Evolutionary conservation across 306 rosid genomes (phyloP), one percentile per base, ranked within the genome.

Genomic region (Betula pendula): DNA sequence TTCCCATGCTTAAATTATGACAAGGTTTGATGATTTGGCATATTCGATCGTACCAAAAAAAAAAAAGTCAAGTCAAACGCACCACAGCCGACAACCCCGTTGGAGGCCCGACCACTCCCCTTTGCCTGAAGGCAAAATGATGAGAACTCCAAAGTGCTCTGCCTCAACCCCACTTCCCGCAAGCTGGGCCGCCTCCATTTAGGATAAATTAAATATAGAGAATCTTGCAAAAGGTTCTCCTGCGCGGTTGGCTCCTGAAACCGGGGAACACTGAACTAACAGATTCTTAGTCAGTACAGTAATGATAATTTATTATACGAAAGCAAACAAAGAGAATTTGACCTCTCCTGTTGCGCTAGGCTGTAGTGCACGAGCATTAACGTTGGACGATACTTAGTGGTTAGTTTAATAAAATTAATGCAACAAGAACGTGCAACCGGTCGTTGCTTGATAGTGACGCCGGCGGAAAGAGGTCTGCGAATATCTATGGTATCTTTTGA

Each of bases 211-310:
- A 24, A 62, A 25, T 70, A 58, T 29, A 12, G 43, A 48, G 27
- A 60, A 71, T 63, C 51, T 50, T 53, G 12, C 12, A 44, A 70
- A 52, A 27, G 38, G 9, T 27, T 27, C 35, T 24, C 17, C 15
- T 2, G 67, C 80, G 68, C 25, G 65, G 80, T 80, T 71, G 70
- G 79, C 56, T 83, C 84, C 87, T 13, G 15, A 14, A 2, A 65
- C 35, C 15, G 45, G 19, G 84, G 84, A 76, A 58, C 76, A 74
- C 80, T 13, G 31, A 68, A 14, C 44, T 5, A 11, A n/a, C 3
- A 59, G 38, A 4, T 38, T 38, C 8, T 15, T 8, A 16, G 5
- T 29, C 24, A 24, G 29, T 62, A 50, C 22, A 22, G n/a, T 9
- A 19, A 53, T 8, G 12, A 76, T 22, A 16, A 15, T 2, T 58